Percentiles rank a stretch among this genome's conserved stretches.
phyloP scores from a whole-genome alignment of 495 filamentous ascomycete genomes.

The Umbilicaria muhlenbergii region DNA sequence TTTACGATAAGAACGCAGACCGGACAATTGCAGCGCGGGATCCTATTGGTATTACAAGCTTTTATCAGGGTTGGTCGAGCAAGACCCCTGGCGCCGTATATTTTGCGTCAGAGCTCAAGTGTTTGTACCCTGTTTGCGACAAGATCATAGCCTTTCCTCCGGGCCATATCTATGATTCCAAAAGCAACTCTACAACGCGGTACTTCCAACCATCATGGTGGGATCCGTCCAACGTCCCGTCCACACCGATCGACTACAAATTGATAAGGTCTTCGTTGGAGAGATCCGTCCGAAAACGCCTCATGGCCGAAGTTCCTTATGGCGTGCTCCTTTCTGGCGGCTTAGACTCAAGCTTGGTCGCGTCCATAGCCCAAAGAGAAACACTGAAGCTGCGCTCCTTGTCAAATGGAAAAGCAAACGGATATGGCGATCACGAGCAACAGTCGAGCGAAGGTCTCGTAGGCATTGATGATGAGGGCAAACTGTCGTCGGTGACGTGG shows the following conservation, averaged over 20 bases:
- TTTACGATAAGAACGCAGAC: constrained; percentile 87
- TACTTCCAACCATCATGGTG: constrained; percentile 93
- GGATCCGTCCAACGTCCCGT: constrained; percentile 63
- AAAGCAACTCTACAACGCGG: constrained; percentile 59
- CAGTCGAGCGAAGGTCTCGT: constrained; percentile 53
- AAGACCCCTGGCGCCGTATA: constrained; percentile 69
- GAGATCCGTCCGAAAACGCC: constrained; percentile 80
- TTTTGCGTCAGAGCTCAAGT: constrained; percentile 96
- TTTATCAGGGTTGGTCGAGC: constrained; percentile 86
- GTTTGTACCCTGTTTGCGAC: constrained; percentile 84
- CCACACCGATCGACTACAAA: constrained; percentile 68
- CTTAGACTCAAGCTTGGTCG: constrained; percentile 88
- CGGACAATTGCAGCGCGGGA: constrained; percentile 87
- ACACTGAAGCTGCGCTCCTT: constrained; percentile 57
- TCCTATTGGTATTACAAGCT: constrained; percentile 92
- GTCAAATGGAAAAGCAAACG: constrained; percentile 21
- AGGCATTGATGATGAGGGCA: constrained; percentile 83
- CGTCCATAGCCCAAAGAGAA: constrained; percentile 88
- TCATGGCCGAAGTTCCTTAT: constrained; percentile 98
- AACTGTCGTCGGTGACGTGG: constrained; percentile 77
- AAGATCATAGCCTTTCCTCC: constrained; percentile 88
- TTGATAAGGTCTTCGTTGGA: constrained; percentile 66
- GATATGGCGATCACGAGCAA: constrained; percentile 31
- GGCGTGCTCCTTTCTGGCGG: constrained; percentile 92
- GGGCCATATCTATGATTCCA: constrained; percentile 89